Base-by-base conservation (phyloP, 805 yeast species). In the Zygosaccharomyces gambellarensis region DNA sequence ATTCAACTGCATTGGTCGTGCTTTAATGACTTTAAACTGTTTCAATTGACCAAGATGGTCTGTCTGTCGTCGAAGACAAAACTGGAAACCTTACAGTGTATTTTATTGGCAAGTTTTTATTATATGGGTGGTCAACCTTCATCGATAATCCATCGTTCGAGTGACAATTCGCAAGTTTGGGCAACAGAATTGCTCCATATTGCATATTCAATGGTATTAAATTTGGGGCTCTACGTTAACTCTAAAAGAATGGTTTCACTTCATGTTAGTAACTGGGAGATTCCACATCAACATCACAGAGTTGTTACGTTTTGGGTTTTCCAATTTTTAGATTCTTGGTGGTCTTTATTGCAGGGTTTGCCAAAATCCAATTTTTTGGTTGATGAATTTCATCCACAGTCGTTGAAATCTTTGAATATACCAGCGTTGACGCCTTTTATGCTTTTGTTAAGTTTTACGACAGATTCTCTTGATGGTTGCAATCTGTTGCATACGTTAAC, bases 1-100 rank as follows among this genome's bases (percentile, higher is more conserved):
- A 57, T 63, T 28, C 70, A 65, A 49, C 53, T 64, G 32, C 59
- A 59, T 49, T 62, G 65, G 65, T 54, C 55, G 3, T 63, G 68
- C 49, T 50, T 63, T 30, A 59, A 61, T 53, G 57, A 62, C 32
- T 54, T 52, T 14, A 57, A 55, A 30, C 46, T 66, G 17, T 64
- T 60, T 43, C 54, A 60, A 36, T 45, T 62, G 8, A 56, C 66
- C 6, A 63, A 63, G 49, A 32, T 61, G 27, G 45, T 66, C 36
- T 52, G 57, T 14, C 43, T 53, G 3, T 51, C 56, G 5, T 43
- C 59, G 7, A 39, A 50, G 9, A 50, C 54, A 12, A 52, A 52
- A 28, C 25, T 62, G 36, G 53, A 52, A 6, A 49, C 47, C 6
- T 30, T 63, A 10, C 68, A 66, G 47, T 47, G 55, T n/a, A 38